Evolutionary conservation across 441 rosid genomes (phyloP).

Genomic region (Cnidoscolus chayamansa): DNA sequence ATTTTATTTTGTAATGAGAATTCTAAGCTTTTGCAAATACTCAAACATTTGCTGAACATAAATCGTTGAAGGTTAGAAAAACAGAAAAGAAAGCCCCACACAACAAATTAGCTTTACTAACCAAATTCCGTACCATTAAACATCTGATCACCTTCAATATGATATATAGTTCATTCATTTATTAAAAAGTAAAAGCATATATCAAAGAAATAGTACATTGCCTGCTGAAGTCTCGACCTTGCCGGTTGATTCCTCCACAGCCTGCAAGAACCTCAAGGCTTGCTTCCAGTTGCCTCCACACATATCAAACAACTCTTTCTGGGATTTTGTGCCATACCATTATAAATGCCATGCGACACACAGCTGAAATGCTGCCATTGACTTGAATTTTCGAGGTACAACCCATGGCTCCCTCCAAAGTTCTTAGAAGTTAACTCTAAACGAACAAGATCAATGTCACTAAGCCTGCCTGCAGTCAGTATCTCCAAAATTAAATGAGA

Average conservation of each 20-base stretch:
- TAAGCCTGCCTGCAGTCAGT: conserved; percentile 60
- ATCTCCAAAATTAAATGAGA: conserved; percentile 85
- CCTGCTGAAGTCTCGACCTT: conserved; percentile 78
- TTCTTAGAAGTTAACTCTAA: conserved; percentile 76
- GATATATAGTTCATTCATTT: conserved; percentile 5
- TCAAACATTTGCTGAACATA: not conserved
- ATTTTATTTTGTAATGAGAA: not conserved
- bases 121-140: not conserved
- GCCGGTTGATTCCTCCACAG: conserved; percentile 70
- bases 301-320: conserved; percentile 64
- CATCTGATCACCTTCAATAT: not conserved
- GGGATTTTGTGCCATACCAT: conserved; percentile 48
- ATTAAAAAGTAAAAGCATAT: conserved; percentile 14
- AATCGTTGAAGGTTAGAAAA: not conserved
- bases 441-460: conserved; percentile 58
- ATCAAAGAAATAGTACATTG: conserved; percentile 63
- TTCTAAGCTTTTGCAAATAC: not conserved
- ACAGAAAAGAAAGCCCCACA: not conserved
- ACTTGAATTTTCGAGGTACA: conserved; percentile 60
- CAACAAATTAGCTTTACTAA: not conserved
- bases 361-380: conserved; percentile 72
- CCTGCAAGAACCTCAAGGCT: conserved; percentile 78
- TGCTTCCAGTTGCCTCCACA: conserved; percentile 86
- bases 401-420: conserved; percentile 62
- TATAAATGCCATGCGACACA: conserved; percentile 48